Base-by-base conservation (phyloP, 305 asterid genomes). In the Solanum chacoense region DNA sequence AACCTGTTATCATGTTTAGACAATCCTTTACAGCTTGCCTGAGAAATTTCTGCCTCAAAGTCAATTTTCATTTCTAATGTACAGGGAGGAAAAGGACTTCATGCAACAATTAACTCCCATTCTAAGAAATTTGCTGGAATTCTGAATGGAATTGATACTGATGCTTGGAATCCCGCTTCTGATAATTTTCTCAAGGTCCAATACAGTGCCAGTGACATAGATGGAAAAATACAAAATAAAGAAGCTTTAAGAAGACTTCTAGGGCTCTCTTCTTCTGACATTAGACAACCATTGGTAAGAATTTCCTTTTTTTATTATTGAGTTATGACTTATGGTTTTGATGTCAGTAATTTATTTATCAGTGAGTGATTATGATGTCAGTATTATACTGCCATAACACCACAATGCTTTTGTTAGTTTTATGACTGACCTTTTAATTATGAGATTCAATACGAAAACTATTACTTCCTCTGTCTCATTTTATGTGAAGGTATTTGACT, bases 141-240 rank as follows among this genome's bases (percentile, higher is more conserved):
- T 89, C 93, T 97, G 90, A 97, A 97, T 89, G 99, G 99, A 89
- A 97, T 97, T 88, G 99, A 97, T 93, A 93, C 95, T 89, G 98
- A 94, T 86, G 93, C 98, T 24, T 97, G 99, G 99, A 95, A 97
- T 92, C 99, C 99, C 67, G 96, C 98, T 45, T 95, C 94, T 89
- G 99, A 97, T 92, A 93, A 92, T 63, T 91, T 92, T 89, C 92
- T 97, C 84, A 93, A 94, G 92, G 98, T 91, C 86, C 98, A 95
- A 90, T 97, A 96, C 88, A 94, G 89, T 89, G 91, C 96, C 91
- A 88, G 90, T 71, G 99, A 97, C 90, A 91, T 91, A 74, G 95
- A 92, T 73, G 99, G 98, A 87, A 97, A 96, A 92, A 92, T 92
- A 78, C 94, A 94, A 91, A 97, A 97, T 89, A 96, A 97, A 93